phyloP scores from a whole-genome alignment of 768 basidiomycete genomes.

The Boletus sensibilis region DNA sequence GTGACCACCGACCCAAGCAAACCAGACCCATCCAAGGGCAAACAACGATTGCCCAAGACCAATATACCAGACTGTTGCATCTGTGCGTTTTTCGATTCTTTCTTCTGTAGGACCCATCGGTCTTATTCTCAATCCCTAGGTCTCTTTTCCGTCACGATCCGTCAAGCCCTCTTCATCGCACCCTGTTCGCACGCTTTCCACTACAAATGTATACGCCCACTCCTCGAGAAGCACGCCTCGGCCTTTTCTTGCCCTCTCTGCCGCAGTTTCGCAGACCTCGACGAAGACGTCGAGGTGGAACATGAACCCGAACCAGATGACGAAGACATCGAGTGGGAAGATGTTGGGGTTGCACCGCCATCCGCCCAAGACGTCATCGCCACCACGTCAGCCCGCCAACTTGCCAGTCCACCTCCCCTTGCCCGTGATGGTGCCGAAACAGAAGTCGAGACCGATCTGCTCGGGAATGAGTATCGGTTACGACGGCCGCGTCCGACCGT shows the following conservation, averaged over 20 bases:
- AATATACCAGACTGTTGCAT: conserved; percentile 88
- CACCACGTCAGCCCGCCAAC: conserved; percentile 10
- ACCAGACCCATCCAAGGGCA: conserved; percentile 21
- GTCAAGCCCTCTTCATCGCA: conserved; percentile 95
- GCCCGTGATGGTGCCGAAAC: conserved; percentile 35
- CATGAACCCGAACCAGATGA: conserved; percentile 34
- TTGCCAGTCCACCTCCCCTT: conserved; percentile 24
- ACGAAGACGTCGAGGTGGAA: conserved; percentile 89
- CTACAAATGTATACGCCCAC: conserved; percentile 94
- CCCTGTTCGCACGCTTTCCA: conserved; percentile 97
- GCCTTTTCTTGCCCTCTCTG: conserved; percentile 96
- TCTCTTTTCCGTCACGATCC: conserved; percentile 86
- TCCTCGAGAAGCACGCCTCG: conserved; percentile 85
- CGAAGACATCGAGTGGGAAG: conserved; percentile 28
- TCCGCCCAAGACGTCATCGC: not conserved
- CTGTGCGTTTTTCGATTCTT: conserved; percentile 51
- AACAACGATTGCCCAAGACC: conserved; percentile 34
- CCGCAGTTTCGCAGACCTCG: conserved; percentile 90
- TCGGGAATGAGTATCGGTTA: conserved; percentile 11
- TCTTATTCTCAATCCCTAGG: conserved; percentile 33
- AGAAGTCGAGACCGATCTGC: conserved; percentile 31
- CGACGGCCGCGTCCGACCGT: conserved; percentile 24
- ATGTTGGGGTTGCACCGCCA: conserved; percentile 1
- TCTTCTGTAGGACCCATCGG: no score
- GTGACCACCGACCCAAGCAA: conserved; percentile 32